These are phyloP conservation scores for Cucurbita maxima DNA, from an alignment of 306 rosid genomes.

Conservation along the genomic window DNA sequence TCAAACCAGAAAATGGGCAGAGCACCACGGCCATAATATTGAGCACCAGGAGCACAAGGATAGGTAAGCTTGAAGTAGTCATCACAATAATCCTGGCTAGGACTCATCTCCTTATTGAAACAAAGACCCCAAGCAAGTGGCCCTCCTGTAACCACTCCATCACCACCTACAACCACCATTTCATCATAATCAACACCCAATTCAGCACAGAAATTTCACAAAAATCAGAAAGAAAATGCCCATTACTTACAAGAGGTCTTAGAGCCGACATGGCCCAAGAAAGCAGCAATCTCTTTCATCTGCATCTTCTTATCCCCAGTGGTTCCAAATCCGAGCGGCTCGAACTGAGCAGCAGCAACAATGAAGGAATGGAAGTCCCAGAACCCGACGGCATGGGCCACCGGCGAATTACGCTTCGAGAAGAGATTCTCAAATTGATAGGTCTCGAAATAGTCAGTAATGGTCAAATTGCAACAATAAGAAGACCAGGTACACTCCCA, in stretches of 20 bases:
- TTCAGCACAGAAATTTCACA: not conserved
- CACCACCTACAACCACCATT: conserved; percentile 60
- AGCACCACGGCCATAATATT: conserved; percentile 97
- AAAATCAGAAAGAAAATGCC: not conserved
- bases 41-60: conserved; percentile 85
- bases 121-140: conserved; percentile 93
- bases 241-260: conserved; percentile 62
- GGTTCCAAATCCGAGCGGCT: conserved; percentile 81
- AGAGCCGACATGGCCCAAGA: conserved; percentile 77
- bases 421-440: conserved; percentile 88
- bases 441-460: conserved; percentile 45
- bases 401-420: conserved; percentile 55
- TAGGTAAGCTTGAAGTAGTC: conserved; percentile 64
- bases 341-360: conserved; percentile 40
- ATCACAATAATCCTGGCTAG: conserved; percentile 75
- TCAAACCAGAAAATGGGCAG: conserved; percentile 79
- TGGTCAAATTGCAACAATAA: conserved; percentile 69
- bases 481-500: conserved; percentile 78
- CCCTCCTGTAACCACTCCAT: conserved; percentile 96
- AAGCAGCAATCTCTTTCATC: conserved; percentile 87
- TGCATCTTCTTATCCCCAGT: conserved; percentile 56
- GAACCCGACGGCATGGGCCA: conserved; percentile 73
- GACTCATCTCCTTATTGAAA: conserved; percentile 92
- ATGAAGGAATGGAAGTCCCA: conserved; percentile 84
- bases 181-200: not conserved